Conservation (phyloP, 1,284 basidiomycete genomes). For the Fomitopsis betulina region DNA sequence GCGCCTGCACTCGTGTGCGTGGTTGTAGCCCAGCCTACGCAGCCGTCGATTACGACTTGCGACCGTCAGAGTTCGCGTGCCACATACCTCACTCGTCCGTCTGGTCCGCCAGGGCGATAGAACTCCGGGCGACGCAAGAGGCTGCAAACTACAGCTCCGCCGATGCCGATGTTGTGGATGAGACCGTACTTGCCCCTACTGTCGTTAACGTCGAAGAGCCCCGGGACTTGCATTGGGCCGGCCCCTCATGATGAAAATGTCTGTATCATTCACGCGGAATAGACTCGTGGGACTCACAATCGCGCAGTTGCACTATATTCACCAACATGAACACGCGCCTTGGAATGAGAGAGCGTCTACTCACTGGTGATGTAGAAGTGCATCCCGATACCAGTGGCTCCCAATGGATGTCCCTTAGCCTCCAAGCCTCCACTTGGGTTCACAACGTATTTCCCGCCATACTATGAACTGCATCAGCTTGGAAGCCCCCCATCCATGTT, state of each 20-base stretch:
- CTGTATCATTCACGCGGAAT: neutral
- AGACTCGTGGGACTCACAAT: slow-evolving; percentile 58
- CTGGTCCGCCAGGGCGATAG: slow-evolving; percentile 53
- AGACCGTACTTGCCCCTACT: slow-evolving; percentile 75
- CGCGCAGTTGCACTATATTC: slow-evolving; percentile 64
- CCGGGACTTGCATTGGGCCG: slow-evolving; percentile 77
- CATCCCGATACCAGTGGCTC: slow-evolving; percentile 85
- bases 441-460: slow-evolving; percentile 84
- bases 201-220: slow-evolving; percentile 58
- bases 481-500: neutral
- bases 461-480: slow-evolving; percentile 33
- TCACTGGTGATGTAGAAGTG: slow-evolving; percentile 81
- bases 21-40: slow-evolving; percentile 73
- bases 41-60: neutral
- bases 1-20: slow-evolving; percentile 61
- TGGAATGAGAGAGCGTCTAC: slow-evolving; percentile 22
- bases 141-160: slow-evolving; percentile 75
- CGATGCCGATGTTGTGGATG: slow-evolving; percentile 82
- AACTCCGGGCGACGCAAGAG: slow-evolving; percentile 73
- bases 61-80: neutral
- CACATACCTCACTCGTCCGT: slow-evolving; percentile 63
- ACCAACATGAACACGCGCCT: slow-evolving; percentile 5
- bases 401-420: slow-evolving; percentile 83
- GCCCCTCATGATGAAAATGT: slow-evolving; percentile 46
- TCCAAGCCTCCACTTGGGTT: slow-evolving; percentile 87